These are phyloP conservation scores for Talaromyces proteolyticus DNA, from an alignment of 495 filamentous ascomycete genomes.

Conservation along the genomic window DNA sequence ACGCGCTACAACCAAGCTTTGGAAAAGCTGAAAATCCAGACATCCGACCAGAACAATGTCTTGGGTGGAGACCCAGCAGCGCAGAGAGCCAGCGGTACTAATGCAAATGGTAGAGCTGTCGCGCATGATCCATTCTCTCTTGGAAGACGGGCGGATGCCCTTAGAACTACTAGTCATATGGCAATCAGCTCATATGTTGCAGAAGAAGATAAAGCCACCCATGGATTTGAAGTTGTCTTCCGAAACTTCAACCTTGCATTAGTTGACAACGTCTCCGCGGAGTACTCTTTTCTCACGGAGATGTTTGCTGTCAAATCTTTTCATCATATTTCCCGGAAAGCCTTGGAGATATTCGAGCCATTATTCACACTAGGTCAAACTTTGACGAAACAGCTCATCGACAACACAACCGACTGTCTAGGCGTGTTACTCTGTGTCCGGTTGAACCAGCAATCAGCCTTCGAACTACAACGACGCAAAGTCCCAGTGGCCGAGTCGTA, in stretches of 20 bases:
- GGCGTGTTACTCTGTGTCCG: slow-evolving; percentile 88
- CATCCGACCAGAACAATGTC: slow-evolving; percentile 77
- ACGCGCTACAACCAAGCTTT: slow-evolving; percentile 79
- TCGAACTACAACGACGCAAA: slow-evolving; percentile 86
- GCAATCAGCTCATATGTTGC: slow-evolving; percentile 78
- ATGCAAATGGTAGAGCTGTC: slow-evolving; percentile 32
- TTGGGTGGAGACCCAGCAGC: slow-evolving; percentile 70
- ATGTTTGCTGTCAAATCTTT: slow-evolving; percentile 71
- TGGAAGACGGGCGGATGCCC: slow-evolving; percentile 74
- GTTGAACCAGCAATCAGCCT: slow-evolving; percentile 86
- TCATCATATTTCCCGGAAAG: slow-evolving; percentile 55
- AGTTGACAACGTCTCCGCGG: slow-evolving; percentile 88
- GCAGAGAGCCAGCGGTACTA: slow-evolving; percentile 46
- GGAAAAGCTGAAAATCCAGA: slow-evolving; percentile 75
- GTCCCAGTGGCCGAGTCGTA: slow-evolving; percentile 85
- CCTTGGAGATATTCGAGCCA: slow-evolving; percentile 76
- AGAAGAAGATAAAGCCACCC: slow-evolving; percentile 77
- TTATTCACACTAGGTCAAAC: slow-evolving; percentile 74
- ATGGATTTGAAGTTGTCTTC: slow-evolving; percentile 87
- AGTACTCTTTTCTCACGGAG: slow-evolving; percentile 86
- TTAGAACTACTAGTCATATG: slow-evolving; percentile 61
- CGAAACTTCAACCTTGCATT: slow-evolving; percentile 91
- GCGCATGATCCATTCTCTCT: slow-evolving; percentile 85
- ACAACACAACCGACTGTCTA: slow-evolving; percentile 72
- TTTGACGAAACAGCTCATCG: slow-evolving; percentile 70